Evolutionary conservation across 805 yeast species (phyloP).

Genomic region (Candida tibetensis): DNA sequence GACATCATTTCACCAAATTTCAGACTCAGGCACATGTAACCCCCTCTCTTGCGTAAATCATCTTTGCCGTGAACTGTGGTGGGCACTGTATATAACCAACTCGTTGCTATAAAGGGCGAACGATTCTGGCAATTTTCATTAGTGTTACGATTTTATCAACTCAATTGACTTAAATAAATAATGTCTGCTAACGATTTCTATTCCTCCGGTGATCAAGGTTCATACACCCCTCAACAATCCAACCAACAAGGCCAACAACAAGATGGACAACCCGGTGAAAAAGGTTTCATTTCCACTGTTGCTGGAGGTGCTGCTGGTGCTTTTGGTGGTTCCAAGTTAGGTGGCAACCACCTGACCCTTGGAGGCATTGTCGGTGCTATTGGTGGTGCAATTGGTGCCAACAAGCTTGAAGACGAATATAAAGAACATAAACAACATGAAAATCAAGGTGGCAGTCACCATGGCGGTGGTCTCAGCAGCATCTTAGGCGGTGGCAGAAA

Average conservation of each 20-base stretch:
- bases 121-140: too few relatives aligned
- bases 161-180: too few relatives aligned
- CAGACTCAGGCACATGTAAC: too few relatives aligned
- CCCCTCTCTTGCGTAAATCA: too few relatives aligned
- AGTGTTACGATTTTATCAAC: too few relatives aligned
- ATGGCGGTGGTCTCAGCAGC: constrained; percentile 9
- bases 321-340: constrained; percentile 24
- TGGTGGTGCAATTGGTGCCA: constrained; percentile 29
- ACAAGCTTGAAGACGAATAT: constrained; percentile 23
- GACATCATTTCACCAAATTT: too few relatives aligned
- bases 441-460: constrained; percentile 5
- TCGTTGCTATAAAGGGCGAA: too few relatives aligned
- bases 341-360: constrained; percentile 24
- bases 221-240: constrained; percentile 12
- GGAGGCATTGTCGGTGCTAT: constrained; percentile 31
- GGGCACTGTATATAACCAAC: too few relatives aligned
- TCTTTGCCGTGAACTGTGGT: too few relatives aligned
- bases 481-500: constrained; percentile 8
- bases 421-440: constrained; percentile 13
- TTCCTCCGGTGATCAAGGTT: constrained; percentile 23
- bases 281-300: constrained; percentile 24
- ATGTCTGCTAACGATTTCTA: constrained; percentile 31
- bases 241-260: constrained; percentile 11
- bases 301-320: constrained; percentile 34
- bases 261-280: constrained; percentile 22